Evolutionary conservation across 2,329 filamentous ascomycete genomes (phyloP).

Genomic region (Pseudocercospora eumusae): DNA sequence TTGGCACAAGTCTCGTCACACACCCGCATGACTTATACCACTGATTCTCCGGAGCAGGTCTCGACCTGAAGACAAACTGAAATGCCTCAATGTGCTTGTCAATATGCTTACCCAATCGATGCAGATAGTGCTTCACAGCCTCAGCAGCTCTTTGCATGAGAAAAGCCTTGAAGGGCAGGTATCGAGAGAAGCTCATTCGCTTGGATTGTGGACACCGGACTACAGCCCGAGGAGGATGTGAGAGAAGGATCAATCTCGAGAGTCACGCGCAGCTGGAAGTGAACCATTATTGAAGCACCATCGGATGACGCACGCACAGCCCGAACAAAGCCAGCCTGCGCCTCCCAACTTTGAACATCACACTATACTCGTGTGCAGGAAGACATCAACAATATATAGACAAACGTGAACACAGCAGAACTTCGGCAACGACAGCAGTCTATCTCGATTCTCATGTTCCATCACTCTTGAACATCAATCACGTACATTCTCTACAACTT

Average conservation of each 20-base stretch:
- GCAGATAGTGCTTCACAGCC: conserved; percentile 4
- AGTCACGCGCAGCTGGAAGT: background rate
- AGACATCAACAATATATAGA: conserved; percentile 2
- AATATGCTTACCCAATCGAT: background rate
- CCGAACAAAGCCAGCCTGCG: conserved; percentile 6
- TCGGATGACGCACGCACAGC: conserved; percentile 2
- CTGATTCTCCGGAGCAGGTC: background rate
- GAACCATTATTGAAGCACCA: background rate
- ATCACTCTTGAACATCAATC: no score
- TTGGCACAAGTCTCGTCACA: background rate
- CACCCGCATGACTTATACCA: background rate
- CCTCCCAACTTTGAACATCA: background rate
- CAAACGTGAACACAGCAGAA: background rate
- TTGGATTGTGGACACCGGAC: background rate
- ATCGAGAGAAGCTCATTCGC: background rate
- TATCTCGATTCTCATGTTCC: background rate
- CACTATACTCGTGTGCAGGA: background rate
- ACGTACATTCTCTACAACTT: background rate
- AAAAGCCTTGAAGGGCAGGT: background rate
- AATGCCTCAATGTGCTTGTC: background rate
- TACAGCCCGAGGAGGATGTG: background rate
- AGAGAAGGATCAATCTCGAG: background rate
- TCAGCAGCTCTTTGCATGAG: background rate
- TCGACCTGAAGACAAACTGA: background rate
- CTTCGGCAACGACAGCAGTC: no score